Evolutionary conservation across 805 yeast genomes (phyloP), one percentile per base, ranked within the genome.

Genomic region (Yamadazyma sp.): DNA sequence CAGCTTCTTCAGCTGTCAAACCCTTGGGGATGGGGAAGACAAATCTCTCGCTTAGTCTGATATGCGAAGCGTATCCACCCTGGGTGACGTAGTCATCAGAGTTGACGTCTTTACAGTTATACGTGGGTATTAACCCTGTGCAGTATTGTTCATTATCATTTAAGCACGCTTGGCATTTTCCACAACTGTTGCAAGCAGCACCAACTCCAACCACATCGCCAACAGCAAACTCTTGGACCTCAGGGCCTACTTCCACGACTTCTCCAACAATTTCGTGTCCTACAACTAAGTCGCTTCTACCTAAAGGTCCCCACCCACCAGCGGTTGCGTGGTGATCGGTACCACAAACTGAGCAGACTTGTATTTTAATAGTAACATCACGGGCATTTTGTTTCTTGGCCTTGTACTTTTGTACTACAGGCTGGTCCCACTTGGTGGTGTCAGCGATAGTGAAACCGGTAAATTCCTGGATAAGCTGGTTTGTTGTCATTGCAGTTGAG

Each of bases 171-270:
- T 65, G 49, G 63, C 95, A 86, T 12, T 75, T 66, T 42, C 73
- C 62, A 65, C 95, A 85, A 19, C 83, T 66, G 35, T 63, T 67
- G 15, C 72, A 66, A 52, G 74, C 78, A 15, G 93, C 91, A 50
- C 95, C 95, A 33, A 84, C 73, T 35, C 93, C 95, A 17, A 83
- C 95, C 45, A 86, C 69, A 46, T 87, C 82, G 37, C 95, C 95
- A 18, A 81, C 53, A 53, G 69, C 73, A 64, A 62, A 71, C 31
- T 45, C 67, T 5, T 58, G 54, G 44, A 84, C 78, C 30, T 73
- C 64, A 6, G 68, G 47, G 36, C 93, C 95, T 28, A 82, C 66
- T 22, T 66, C 69, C n/a, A 77, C 67, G 23, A 81, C 83, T 19
- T 56, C 63, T 37, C 88, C 89, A 32, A 80, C 62, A 44, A 82